Evolutionary conservation across 1,284 basidiomycete species (phyloP), one percentile per base, ranked within the genome.

Genomic region (Xanthoconium separans): DNA sequence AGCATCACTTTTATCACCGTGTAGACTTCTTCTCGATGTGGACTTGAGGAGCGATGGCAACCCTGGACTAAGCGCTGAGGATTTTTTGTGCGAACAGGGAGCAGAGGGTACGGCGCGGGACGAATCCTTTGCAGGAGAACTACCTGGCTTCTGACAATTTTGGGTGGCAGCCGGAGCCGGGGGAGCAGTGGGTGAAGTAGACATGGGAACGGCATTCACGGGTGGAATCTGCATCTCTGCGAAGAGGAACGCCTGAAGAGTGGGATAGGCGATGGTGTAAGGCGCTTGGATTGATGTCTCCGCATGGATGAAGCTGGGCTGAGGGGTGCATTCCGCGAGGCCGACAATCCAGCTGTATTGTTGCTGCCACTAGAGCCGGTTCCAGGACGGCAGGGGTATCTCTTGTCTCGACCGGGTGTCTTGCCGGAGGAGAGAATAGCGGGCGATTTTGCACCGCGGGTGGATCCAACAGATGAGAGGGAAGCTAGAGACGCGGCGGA

Each of bases 241-340:
- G 93, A 95, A 18, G 93, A 94, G 2, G 93, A 91, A 18, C 95
- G 88, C 40, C 93, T 83, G 78, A 97, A 97, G 75, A 98, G 98
- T 1, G 95, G 95, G 59, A 98, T 97, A 9, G 93, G 91, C 15
- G 93, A 95, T 1, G 95, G 95, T 0, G 95, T 96, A 46, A 95
- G 82, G 47, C 93, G 84, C 67, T 85, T 90, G 12, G 84, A 85
- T 48, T 83, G 82, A 41, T 81, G 80, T 43, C 85, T 81, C 50
- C 83, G 81, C 44, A 85, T 68, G 20, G 85, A 89, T 13, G 83
- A 78, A 18, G 82, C 76, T 29, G 88, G 87, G 61, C 87, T 90
- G 11, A 88, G 77, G 27, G 87, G 84, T 18, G 76, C 81, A 40
- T 73, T 69, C 33, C 70, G 72, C 31, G 80, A 75, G 29, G 80